phyloP scores from a whole-genome alignment of 805 yeast species.

The Hagleromyces aurorensis region DNA sequence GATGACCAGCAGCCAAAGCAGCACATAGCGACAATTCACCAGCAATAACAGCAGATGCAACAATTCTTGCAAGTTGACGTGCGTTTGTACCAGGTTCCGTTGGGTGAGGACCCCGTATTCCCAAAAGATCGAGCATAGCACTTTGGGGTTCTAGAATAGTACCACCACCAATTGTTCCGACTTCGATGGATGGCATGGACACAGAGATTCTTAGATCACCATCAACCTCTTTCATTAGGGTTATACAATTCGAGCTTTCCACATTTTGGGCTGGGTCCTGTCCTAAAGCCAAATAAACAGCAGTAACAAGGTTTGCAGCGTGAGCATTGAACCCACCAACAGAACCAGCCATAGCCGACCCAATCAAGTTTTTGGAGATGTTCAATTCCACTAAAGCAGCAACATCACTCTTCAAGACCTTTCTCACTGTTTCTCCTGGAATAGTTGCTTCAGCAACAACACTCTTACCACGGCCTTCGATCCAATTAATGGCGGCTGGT shows the following conservation, averaged over 20 bases:
- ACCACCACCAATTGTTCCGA: slow-evolving; percentile 99
- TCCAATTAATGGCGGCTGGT: slow-evolving; percentile 98
- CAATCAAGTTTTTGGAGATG: slow-evolving; percentile 81
- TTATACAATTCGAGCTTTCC: slow-evolving; percentile 94
- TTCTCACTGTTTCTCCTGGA: slow-evolving; percentile 71
- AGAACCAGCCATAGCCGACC: slow-evolving; percentile 98
- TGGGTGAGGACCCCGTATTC: slow-evolving; percentile 94
- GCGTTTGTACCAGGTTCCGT: slow-evolving; percentile 92
- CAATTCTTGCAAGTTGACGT: slow-evolving; percentile 81
- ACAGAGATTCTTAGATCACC: slow-evolving; percentile 89
- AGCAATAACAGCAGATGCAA: slow-evolving; percentile 92
- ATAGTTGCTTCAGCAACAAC: slow-evolving; percentile 93
- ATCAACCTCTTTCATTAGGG: slow-evolving; percentile 75
- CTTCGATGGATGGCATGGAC: slow-evolving; percentile 99
- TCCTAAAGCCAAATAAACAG: slow-evolving; percentile 89
- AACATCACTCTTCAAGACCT: slow-evolving; percentile 85
- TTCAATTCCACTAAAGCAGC: slow-evolving; percentile 88
- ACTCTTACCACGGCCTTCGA: slow-evolving; percentile 97
- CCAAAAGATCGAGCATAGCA: slow-evolving; percentile 88
- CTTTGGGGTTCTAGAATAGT: slow-evolving; percentile 96
- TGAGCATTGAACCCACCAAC: slow-evolving; percentile 98
- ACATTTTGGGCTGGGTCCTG: slow-evolving; percentile 99
- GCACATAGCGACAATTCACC: slow-evolving; percentile 92
- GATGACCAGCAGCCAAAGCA: slow-evolving; percentile 97
- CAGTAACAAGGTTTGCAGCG: slow-evolving; percentile 94